Base-by-base conservation (phyloP, 805 yeast genomes). In the Candida fluviatilis region DNA sequence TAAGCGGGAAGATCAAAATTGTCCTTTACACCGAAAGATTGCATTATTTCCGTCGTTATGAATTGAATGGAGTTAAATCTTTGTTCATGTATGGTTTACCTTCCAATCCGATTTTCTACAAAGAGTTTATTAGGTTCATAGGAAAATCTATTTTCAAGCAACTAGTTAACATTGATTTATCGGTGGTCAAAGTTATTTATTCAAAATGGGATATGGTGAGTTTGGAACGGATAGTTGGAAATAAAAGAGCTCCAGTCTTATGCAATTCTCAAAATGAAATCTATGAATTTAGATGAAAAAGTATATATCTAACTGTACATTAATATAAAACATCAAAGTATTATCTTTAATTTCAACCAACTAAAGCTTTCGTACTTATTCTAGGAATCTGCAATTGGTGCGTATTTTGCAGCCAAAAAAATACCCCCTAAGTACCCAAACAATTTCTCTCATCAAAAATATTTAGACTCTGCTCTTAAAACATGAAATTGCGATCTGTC, bases 1-100 rank as follows among this genome's bases (percentile, higher is more conserved):
- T 74, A 23, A 71, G 76, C 30, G 75, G 75, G 2, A 73, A 80
- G 39, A 64, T 69, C 21, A 82, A 84, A 51, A 72, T 91, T 18
- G 57, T 93, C 66, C 62, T 93, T n/a, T 91, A 91, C 61, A 86
- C 97, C 0, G 98, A 91, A 53, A 82, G 99, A 71, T 67, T 91
- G 56, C 98, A 93, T 60, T 93, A 87, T 55, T 93, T 81, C 66
- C 78, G 96, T 47, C 73, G 98, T 37, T 90, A 76, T 58, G 90
- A 85, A 41, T 69, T 93, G 36, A 77, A 74, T 42, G 98, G 98
- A 18, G 95, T 87, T 16, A 82, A 84, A 54, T 84, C 81, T 39
- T 72, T 93, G 13, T 58, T 91, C 5, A 79, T 93, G 66, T 93
- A 88, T 59, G 87, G 83, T 24, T 71, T 85, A 15, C 98, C 99